Conservation (phyloP, 1,284 basidiomycete genomes). For the Anthracocystis panici-leucophaei region DNA sequence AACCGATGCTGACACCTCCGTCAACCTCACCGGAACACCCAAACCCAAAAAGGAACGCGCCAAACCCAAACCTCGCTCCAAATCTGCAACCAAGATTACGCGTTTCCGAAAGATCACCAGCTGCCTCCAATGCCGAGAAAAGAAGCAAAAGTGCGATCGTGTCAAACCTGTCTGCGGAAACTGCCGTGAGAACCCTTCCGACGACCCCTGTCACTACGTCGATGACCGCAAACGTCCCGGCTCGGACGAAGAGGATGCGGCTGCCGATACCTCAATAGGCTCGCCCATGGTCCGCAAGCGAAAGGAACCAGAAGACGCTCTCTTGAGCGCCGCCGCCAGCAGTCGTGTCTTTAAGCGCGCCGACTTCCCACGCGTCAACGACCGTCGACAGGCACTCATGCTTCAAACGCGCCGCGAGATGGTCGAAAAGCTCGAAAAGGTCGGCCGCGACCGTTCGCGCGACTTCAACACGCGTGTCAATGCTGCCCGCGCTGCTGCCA, state of each 20-base stretch:
- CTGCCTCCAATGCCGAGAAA: conserved; percentile 60
- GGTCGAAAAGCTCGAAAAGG: conserved; percentile 49
- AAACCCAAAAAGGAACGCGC: conserved; percentile 55
- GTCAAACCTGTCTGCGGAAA: conserved; percentile 60
- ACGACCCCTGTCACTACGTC: conserved; percentile 55
- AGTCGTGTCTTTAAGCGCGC: conserved; percentile 40
- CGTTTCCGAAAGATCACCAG: conserved; percentile 62
- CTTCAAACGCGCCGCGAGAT: conserved; percentile 40
- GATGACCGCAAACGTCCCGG: conserved; percentile 51
- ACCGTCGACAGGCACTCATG: conserved; percentile 41
- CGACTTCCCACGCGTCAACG: conserved; percentile 43
- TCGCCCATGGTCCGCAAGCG: conserved; percentile 51
- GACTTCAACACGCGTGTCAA: conserved; percentile 59
- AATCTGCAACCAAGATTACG: conserved; percentile 59
- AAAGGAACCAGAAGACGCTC: conserved; percentile 38
- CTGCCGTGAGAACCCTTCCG: conserved; percentile 52
- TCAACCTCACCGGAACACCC: conserved; percentile 31
- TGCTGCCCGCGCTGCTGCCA: conserved; percentile 59
- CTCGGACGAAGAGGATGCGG: conserved; percentile 44
- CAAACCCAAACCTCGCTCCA: conserved; percentile 55
- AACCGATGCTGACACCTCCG: conserved; percentile 9
- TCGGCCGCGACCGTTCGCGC: conserved; percentile 42
- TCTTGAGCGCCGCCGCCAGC: conserved; percentile 7
- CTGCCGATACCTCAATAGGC: conserved; percentile 42
- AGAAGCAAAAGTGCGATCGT: conserved; percentile 66